A percentile compares a stretch with the other conserved stretches of the same genome.
Evolutionary conservation across 2,329 filamentous ascomycete species (phyloP).

Genomic region (Aureobasidium sp.): DNA sequence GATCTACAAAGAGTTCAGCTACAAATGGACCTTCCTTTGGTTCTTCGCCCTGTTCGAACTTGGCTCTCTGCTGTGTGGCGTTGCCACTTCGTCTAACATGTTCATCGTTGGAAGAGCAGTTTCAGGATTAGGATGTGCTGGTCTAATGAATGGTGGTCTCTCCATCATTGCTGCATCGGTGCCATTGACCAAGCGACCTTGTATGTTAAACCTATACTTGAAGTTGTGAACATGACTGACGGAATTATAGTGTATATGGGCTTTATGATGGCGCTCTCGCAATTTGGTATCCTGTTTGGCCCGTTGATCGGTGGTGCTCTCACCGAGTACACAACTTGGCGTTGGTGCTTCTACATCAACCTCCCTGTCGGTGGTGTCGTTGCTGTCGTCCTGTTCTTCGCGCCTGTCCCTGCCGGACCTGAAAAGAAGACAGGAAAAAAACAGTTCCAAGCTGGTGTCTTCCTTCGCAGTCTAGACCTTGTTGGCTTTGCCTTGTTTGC

Average conservation of each 20-base stretch:
- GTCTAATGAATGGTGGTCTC: conserved; percentile 39
- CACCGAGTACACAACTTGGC: conserved; percentile 41
- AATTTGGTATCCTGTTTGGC: conserved; percentile 34
- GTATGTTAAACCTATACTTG: conserved; percentile 21
- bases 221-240: conserved; percentile 18
- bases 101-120: conserved; percentile 51
- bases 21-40: conserved; percentile 43
- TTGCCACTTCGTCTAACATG: conserved; percentile 42
- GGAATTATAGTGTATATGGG: conserved; percentile 32
- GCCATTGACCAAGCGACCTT: conserved; percentile 39
- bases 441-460: conserved; percentile 35
- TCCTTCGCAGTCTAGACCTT: conserved; percentile 41
- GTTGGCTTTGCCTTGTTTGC: conserved; percentile 40
- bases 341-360: conserved; percentile 12
- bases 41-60: conserved; percentile 43
- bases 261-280: conserved; percentile 32
- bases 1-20: conserved; percentile 53
- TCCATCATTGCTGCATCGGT: conserved; percentile 43
- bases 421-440: conserved; percentile 24
- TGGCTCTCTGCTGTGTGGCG: conserved; percentile 50
- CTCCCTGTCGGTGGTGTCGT: conserved; percentile 38
- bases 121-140: conserved; percentile 48
- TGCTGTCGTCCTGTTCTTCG: conserved; percentile 29
- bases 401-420: conserved; percentile 27
- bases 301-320: conserved; percentile 33